Conservation (phyloP, 352 stramenopile species). For the Blastocystis sp. region DNA sequence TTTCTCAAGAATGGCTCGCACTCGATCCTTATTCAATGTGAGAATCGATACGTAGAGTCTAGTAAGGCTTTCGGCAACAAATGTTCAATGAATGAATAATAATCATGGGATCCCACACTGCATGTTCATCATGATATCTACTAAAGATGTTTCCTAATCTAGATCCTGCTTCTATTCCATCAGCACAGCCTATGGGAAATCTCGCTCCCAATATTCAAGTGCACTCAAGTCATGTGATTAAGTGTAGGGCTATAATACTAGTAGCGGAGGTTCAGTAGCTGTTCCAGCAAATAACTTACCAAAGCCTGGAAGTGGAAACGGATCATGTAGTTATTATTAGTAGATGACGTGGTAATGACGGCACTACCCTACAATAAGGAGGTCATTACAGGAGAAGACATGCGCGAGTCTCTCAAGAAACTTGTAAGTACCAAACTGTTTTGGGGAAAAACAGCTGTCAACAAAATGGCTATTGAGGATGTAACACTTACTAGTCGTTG, state of each 20-base stretch:
- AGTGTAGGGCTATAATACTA: constrained; percentile 24
- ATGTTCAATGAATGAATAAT: not conserved
- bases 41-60: too few species aligned
- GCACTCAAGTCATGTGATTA: too few species aligned
- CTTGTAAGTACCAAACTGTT: constrained; percentile 37
- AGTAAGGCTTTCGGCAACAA: too few species aligned
- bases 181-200: not conserved
- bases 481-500: not conserved
- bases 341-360: constrained; percentile 28
- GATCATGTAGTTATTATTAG: not conserved
- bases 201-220: not conserved
- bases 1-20: not conserved
- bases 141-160: not conserved
- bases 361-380: constrained; percentile 10
- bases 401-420: not conserved
- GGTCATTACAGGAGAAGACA: constrained; percentile 38
- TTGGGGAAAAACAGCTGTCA: constrained; percentile 45
- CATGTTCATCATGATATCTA: not conserved
- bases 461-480: constrained; percentile 23
- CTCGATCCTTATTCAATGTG: too few species aligned
- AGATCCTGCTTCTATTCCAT: not conserved
- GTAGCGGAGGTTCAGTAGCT: not conserved
- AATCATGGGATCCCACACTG: not conserved
- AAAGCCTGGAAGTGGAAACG: not conserved
- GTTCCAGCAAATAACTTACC: not conserved